phyloP scores from a whole-genome alignment of 306 rosid genomes.

The Vachellia collinsii region DNA sequence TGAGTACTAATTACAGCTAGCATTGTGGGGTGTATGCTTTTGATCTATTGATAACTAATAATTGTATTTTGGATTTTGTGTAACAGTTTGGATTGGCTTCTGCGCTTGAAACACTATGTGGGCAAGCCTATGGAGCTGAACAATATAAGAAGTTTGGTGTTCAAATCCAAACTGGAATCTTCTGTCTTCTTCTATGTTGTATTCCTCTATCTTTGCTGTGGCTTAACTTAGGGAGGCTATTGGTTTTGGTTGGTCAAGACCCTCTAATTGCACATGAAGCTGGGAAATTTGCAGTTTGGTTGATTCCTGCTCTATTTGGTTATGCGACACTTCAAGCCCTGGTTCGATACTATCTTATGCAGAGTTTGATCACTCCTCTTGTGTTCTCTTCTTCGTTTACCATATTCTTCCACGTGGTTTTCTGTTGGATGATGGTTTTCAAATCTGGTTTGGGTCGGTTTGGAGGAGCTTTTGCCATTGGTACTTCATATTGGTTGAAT shows the following conservation, averaged over 20 bases:
- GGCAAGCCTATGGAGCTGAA: background rate
- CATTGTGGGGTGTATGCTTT: too few relatives aligned
- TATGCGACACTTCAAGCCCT: background rate
- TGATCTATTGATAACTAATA: conserved; percentile 34
- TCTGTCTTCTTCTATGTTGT: conserved; percentile 42
- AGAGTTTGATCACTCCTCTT: conserved; percentile 51
- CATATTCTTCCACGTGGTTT: conserved; percentile 60
- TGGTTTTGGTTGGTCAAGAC: conserved; percentile 72
- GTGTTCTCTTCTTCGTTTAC: conserved; percentile 50
- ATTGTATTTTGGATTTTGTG: conserved; percentile 50
- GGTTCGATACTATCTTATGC: conserved; percentile 1
- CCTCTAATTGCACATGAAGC: conserved; percentile 76
- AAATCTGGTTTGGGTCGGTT: background rate
- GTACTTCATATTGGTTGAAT: background rate
- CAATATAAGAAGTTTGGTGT: background rate
- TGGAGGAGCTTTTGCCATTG: background rate
- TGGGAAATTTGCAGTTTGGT: conserved; percentile 52
- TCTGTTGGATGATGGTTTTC: conserved; percentile 55
- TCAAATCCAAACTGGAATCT: background rate
- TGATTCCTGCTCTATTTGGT: conserved; percentile 41
- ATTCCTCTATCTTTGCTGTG: conserved; percentile 66
- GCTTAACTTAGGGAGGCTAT: conserved; percentile 59
- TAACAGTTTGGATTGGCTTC: conserved; percentile 40
- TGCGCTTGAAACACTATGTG: background rate
- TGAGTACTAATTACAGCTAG: too few relatives aligned